phyloP scores from a whole-genome alignment of 176 grass and related monocot species.

The Carex myosuroides region DNA sequence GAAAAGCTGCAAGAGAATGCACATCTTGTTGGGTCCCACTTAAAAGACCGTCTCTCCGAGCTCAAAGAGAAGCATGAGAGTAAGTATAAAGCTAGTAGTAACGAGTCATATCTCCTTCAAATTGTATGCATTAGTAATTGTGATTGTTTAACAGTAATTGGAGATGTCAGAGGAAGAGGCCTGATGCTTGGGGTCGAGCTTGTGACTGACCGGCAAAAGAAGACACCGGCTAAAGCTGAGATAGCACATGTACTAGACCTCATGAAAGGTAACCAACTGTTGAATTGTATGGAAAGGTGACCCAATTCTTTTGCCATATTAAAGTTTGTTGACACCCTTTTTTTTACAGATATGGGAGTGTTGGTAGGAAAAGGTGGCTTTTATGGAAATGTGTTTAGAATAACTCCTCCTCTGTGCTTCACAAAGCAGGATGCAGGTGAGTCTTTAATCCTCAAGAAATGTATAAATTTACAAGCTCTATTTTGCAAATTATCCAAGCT shows the following conservation, averaged over 20 bases:
- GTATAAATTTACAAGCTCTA: not conserved
- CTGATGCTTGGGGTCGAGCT: constrained; percentile 88
- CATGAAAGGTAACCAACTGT: constrained; percentile 61
- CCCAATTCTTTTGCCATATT: not conserved
- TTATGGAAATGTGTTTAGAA: constrained; percentile 97
- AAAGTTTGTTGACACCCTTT: not conserved
- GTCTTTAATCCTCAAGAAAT: not conserved
- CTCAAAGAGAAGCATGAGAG: constrained; percentile 80
- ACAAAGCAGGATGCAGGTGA: constrained; percentile 85
- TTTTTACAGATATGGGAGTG: constrained; percentile 72
- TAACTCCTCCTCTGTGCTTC: constrained; percentile 91
- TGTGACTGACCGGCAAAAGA: constrained; percentile 67
- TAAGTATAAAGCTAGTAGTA: constrained; percentile 26
- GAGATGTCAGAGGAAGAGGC: constrained; percentile 83
- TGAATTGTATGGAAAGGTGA: not conserved
- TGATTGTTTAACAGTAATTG: constrained; percentile 48
- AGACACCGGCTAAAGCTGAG: constrained; percentile 82
- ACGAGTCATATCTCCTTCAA: not conserved
- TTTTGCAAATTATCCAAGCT: not conserved
- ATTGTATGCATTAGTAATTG: not conserved
- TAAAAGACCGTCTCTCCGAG: constrained; percentile 53
- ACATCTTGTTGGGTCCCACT: constrained; percentile 58
- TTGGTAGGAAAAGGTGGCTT: constrained; percentile 90
- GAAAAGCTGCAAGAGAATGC: constrained; percentile 96
- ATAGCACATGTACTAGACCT: constrained; percentile 54